A percentile compares a stretch with the other conserved stretches of the same genome.
Conservation (phyloP, 1,284 basidiomycete genomes). For the Ustilago trichophora region DNA sequence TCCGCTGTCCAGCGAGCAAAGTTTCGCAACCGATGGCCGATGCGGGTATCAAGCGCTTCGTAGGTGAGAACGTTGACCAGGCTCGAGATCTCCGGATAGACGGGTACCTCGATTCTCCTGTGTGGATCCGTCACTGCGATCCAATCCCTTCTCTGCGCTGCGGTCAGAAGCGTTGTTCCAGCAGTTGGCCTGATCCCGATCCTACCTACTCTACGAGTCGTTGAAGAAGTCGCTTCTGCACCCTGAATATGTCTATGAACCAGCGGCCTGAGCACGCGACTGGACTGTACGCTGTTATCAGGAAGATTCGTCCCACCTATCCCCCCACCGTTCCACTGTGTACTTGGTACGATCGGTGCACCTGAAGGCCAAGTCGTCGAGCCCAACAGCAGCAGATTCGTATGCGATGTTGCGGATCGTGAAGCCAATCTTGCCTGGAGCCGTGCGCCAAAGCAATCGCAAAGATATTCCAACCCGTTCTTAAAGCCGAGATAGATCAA, state of each 20-base stretch:
- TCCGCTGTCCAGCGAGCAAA: slow-evolving; percentile 10
- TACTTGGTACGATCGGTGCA: slow-evolving; percentile 22
- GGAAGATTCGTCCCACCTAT: slow-evolving; percentile 33
- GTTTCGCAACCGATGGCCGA: slow-evolving; percentile 4
- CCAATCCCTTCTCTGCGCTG: slow-evolving; percentile 40
- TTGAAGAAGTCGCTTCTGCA: too few species aligned
- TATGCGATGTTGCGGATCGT: slow-evolving; percentile 1
- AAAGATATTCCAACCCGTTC: slow-evolving; percentile 14
- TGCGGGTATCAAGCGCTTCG: slow-evolving; percentile 23
- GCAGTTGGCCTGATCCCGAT: neutral
- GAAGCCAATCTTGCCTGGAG: slow-evolving; percentile 20
- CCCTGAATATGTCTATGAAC: slow-evolving; percentile 1
- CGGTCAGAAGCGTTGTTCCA: neutral
- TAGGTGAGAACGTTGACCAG: slow-evolving; percentile 22
- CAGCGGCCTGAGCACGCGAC: slow-evolving; percentile 5
- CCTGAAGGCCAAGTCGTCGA: slow-evolving; percentile 30
- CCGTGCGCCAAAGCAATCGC: slow-evolving; percentile 18
- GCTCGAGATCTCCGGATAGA: slow-evolving; percentile 33
- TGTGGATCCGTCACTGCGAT: slow-evolving; percentile 41
- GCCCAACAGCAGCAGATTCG: slow-evolving; percentile 12
- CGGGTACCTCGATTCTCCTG: slow-evolving; percentile 29
- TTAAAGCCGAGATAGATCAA: slow-evolving; percentile 32
- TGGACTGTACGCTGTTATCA: slow-evolving; percentile 3
- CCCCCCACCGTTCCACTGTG: slow-evolving; percentile 39
- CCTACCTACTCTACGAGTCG: neutral